Evolutionary conservation across 2,329 filamentous ascomycete genomes (phyloP), one percentile per base, ranked within the genome.

Genomic region (Lizonia empirigonia): DNA sequence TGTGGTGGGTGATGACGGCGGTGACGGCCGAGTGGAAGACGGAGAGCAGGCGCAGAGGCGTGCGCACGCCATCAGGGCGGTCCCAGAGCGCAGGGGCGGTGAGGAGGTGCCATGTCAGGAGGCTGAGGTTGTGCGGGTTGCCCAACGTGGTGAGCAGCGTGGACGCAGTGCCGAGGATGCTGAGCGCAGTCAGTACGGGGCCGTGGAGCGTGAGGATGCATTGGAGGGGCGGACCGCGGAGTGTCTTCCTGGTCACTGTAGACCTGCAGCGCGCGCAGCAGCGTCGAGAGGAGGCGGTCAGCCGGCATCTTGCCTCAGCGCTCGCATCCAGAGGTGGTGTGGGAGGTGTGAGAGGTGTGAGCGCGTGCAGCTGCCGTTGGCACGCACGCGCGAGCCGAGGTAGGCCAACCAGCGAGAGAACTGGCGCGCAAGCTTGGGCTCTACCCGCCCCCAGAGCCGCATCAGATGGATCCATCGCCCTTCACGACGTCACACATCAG

Each of bases 51-150:
- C 85, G 83, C 57, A 87, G 79, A 53, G 85, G 85, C 2, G 82
- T 84, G 12, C 79, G 80, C 27, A 90, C 76, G 7, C 82, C 84
- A 48, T 86, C 80, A 8, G 81, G 81, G n/a, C 74, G 73, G 18
- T 65, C 78, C 88, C 88, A 92, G 71, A 91, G 80, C 7, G 88
- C 86, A 3, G 87, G 87, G 0, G 88, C 86, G 1, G 82, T 83
- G 36, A 91, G 80, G 5, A 91, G 79, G 59, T 91, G 87, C 20
- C 86, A 86, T 0, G 87, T 88, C 45, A 91, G 79, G 10, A 91
- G 79, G 32, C 85, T 83, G 63, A 91, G 79, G 70, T 92, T 92
- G 49, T 89, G 81, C 12, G 88, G 88, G 66, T 91, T 91, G 55
- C 84, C 85, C 44, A 91, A 83, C 39, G 82, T 83, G 13, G 85